phyloP scores from a whole-genome alignment of 805 yeast genomes.

The Debaryomyces castellii region DNA sequence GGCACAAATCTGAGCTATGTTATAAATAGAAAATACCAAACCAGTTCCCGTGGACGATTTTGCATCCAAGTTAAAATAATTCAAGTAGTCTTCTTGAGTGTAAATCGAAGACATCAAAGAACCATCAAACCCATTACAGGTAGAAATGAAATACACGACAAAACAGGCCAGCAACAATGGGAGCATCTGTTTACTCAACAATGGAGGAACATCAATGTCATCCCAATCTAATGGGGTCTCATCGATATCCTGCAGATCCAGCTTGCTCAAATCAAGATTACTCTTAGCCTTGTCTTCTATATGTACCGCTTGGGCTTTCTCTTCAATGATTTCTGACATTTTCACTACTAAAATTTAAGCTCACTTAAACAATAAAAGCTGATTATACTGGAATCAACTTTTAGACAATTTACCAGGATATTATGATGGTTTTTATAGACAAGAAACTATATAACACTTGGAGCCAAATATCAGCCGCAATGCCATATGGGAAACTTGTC shows the following conservation, averaged over 20 bases:
- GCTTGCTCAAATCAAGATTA: background rate
- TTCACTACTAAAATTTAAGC: no score
- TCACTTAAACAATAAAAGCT: no score
- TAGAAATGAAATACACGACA: constrained; percentile 31
- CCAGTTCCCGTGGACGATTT: constrained; percentile 39
- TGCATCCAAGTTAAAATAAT: constrained; percentile 11
- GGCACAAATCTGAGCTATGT: constrained; percentile 31
- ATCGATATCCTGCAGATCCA: background rate
- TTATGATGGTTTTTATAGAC: no score
- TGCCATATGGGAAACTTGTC: no score
- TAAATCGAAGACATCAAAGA: constrained; percentile 32
- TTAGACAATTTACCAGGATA: no score
- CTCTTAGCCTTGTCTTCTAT: background rate
- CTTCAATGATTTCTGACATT: background rate
- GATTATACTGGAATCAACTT: no score
- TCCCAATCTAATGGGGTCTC: background rate
- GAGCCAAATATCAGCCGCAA: no score
- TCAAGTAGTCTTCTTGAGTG: constrained; percentile 14
- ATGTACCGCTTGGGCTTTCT: background rate
- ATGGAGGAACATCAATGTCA: constrained; percentile 4
- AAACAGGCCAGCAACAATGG: constrained; percentile 10
- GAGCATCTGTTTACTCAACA: constrained; percentile 7
- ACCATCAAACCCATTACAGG: constrained; percentile 47
- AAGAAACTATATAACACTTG: no score
- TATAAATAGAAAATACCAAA: constrained; percentile 27